Evolutionary conservation across 176 grass and related monocot species (phyloP), one percentile per base, ranked within the genome.

Genomic region (Poa annua): DNA sequence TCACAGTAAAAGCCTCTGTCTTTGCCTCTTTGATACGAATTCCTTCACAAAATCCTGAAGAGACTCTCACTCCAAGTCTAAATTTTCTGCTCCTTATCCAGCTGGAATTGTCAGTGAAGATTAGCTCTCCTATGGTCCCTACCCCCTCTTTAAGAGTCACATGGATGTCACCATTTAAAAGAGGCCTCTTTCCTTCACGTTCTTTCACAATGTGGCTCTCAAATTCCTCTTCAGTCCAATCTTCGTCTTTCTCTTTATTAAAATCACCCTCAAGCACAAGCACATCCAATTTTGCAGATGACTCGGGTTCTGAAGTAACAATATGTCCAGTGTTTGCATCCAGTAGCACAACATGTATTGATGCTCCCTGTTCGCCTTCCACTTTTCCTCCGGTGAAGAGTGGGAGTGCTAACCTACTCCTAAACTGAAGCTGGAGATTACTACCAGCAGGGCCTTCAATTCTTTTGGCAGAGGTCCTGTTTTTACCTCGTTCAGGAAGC

Each of bases 361-460:
- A 85, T 44, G 89, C 91, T 78, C 91, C 94, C 84, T 97, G 94
- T 65, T 93, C 94, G 1, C 91, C 94, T 89, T 97, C 91, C 42
- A 97, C 91, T 93, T 93, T 97, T 68, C 91, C 94, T 79, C 94
- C 91, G 20, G 94, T 97, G 77, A 97, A 97, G 42, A 97, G 91
- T 65, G 94, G 94, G 16, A 97, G 87, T 22, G 94, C 91, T 63
- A 97, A 54, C 33, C 85, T 82, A 66, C 75, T 83, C 64, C 84
- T 88, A 74, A 97, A 93, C 21, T 91, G 84, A 71, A 97, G 89
- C 71, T 90, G 91, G 62, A 97, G 67, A 82, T 86, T 93, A 85
- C 82, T 93, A 68, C 84, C 91, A 88, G 66, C 87, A 78, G 87
- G 94, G 22, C 91, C 89, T 88, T 93, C 94, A 52, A 97, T 91